Evolutionary conservation across 2,329 filamentous ascomycete species (phyloP).

Genomic region (Clarireedia sp.): DNA sequence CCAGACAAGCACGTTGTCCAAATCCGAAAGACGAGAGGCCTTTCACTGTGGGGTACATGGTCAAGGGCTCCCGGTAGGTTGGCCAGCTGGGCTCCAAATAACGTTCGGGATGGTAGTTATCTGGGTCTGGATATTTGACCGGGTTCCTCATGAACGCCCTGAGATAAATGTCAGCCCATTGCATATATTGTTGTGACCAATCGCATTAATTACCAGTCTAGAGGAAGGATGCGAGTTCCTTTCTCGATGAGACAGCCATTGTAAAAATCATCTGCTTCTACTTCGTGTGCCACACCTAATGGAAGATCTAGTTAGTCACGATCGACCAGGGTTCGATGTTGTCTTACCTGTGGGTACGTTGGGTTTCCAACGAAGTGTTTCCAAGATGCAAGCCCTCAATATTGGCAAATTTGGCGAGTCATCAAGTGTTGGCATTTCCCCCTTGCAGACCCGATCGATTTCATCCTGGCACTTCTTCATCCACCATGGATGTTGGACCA

Average conservation of each 20-base stretch:
- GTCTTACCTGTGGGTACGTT: slow-evolving; percentile 32
- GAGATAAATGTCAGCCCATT: slow-evolving; percentile 33
- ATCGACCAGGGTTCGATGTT: not conserved
- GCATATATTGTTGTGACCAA: too few species aligned
- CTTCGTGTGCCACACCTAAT: slow-evolving; percentile 43
- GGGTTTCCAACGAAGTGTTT: slow-evolving; percentile 38
- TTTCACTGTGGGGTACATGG: slow-evolving; percentile 49
- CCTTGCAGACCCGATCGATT: slow-evolving; percentile 41
- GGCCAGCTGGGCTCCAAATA: slow-evolving; percentile 32
- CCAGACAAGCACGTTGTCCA: slow-evolving; percentile 43
- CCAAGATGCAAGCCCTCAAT: slow-evolving; percentile 39
- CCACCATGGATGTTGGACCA: slow-evolving; percentile 9
- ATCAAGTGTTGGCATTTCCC: slow-evolving; percentile 38
- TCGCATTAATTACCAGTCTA: not conserved
- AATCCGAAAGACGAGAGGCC: slow-evolving; percentile 45
- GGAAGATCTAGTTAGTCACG: not conserved
- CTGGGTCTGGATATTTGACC: slow-evolving; percentile 34
- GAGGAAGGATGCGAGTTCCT: slow-evolving; percentile 31
- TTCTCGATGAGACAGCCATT: slow-evolving; percentile 11
- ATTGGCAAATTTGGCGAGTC: slow-evolving; percentile 38
- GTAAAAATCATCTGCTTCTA: slow-evolving; percentile 47
- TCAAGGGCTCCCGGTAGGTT: slow-evolving; percentile 37
- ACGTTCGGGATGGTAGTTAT: slow-evolving; percentile 38
- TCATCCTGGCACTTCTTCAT: slow-evolving; percentile 28
- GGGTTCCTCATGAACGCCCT: slow-evolving; percentile 27